Evolutionary conservation across 306 rosid species (phyloP).

Genomic region (Sesbania bispinosa): DNA sequence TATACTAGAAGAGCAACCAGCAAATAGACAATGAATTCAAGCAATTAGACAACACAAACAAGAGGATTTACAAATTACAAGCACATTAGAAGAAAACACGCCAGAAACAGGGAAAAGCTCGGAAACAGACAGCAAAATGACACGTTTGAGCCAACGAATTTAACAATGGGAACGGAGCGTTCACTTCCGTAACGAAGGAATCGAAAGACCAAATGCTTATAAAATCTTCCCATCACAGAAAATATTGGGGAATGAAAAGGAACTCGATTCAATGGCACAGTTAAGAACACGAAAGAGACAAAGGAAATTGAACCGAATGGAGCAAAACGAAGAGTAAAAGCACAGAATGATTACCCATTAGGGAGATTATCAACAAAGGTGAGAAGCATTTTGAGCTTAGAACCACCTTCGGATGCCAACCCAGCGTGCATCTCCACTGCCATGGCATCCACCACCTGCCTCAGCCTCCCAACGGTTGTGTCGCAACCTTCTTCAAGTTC

Average conservation of each 20-base stretch:
- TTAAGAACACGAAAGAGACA: background rate
- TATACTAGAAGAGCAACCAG: background rate
- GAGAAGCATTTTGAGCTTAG: conserved; percentile 97
- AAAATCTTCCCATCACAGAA: too few species aligned
- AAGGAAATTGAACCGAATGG: background rate
- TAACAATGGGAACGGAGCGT: background rate
- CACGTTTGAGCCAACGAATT: background rate
- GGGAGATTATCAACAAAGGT: conserved; percentile 84
- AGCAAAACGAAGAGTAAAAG: background rate
- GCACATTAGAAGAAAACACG: background rate
- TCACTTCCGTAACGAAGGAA: too few species aligned
- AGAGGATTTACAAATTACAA: background rate
- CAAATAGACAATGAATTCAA: background rate
- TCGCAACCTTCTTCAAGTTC: conserved; percentile 76
- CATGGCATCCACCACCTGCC: conserved; percentile 91
- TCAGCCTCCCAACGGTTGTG: conserved; percentile 61
- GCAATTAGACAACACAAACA: background rate
- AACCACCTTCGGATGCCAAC: conserved; percentile 93
- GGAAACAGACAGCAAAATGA: background rate
- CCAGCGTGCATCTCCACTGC: conserved; percentile 99
- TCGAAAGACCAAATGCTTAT: too few species aligned
- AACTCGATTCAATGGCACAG: conserved; percentile 25
- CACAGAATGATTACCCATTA: conserved; percentile 57
- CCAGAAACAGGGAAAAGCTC: background rate
- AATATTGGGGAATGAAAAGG: too few species aligned